Conservation (phyloP, 148 eudicot species). For the Amaranthus palmeri region DNA sequence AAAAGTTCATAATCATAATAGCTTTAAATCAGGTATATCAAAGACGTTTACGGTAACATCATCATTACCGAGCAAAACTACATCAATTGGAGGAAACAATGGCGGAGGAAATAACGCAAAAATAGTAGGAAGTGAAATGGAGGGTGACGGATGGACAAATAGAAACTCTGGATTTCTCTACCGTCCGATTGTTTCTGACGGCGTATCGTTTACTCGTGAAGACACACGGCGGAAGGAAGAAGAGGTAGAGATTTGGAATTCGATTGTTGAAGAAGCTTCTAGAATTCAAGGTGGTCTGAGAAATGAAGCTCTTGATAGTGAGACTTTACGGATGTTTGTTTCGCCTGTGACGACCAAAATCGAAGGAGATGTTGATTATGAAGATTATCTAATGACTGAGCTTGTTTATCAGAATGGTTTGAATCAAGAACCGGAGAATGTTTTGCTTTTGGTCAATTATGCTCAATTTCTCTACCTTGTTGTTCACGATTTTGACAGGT, state of each 20-base stretch:
- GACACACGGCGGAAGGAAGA: slow-evolving; percentile 43
- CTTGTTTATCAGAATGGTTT: slow-evolving; percentile 45
- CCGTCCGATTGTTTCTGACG: slow-evolving; percentile 38
- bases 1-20: background rate
- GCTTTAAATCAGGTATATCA: slow-evolving; percentile 14
- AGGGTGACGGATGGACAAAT: slow-evolving; percentile 55
- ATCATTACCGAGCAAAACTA: slow-evolving; percentile 27
- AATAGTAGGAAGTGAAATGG: slow-evolving; percentile 51
- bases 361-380: slow-evolving; percentile 41
- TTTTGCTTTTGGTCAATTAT: slow-evolving; percentile 61
- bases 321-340: slow-evolving; percentile 49
- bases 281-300: slow-evolving; percentile 42
- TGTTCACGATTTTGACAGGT: slow-evolving; percentile 72
- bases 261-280: slow-evolving; percentile 58
- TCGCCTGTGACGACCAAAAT: slow-evolving; percentile 68
- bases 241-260: slow-evolving; percentile 46
- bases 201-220: slow-evolving; percentile 24
- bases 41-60: slow-evolving; percentile 6
- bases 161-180: slow-evolving; percentile 23
- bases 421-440: slow-evolving; percentile 55
- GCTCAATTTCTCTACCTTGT: slow-evolving; percentile 85
- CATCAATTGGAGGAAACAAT: slow-evolving; percentile 47
- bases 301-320: slow-evolving; percentile 47
- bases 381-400: slow-evolving; percentile 53
- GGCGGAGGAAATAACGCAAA: slow-evolving; percentile 63